Percentiles rank a stretch among this genome's conserved stretches.
phyloP scores from a whole-genome alignment of 2,329 filamentous ascomycete genomes.

The Magnaporthales sp. region DNA sequence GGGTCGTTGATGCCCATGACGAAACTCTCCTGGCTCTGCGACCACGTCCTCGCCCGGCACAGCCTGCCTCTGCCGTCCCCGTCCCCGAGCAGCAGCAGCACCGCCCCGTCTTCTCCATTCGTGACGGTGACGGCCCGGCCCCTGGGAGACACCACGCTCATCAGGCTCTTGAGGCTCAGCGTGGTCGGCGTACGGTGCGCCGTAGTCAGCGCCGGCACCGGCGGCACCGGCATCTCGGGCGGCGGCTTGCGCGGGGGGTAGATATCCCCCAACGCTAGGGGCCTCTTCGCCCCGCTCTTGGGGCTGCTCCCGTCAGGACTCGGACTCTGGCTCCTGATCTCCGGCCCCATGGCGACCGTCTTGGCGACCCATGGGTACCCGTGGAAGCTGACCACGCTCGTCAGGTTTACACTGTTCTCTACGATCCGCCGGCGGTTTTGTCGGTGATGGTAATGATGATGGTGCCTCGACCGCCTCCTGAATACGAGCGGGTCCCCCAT shows the following conservation, averaged over 20 bases:
- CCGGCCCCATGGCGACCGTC: not conserved
- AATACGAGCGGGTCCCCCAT: conserved; percentile 9
- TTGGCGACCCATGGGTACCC: conserved; percentile 19
- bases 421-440: not conserved
- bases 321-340: not conserved
- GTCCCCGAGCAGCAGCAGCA: conserved; percentile 9
- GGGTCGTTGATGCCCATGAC: conserved; percentile 21
- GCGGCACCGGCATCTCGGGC: conserved; percentile 10
- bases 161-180: conserved; percentile 19
- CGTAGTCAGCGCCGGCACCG: conserved; percentile 9
- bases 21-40: conserved; percentile 21
- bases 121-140: conserved; percentile 12
- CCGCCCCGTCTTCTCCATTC: conserved; percentile 9
- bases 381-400: conserved; percentile 20
- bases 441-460: not conserved
- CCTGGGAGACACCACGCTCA: conserved; percentile 14
- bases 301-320: not conserved
- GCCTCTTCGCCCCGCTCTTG: not conserved
- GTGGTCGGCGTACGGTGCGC: conserved; percentile 17
- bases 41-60: conserved; percentile 12
- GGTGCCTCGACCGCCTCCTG: conserved; percentile 8
- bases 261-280: not conserved
- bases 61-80: conserved; percentile 4
- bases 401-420: conserved; percentile 18
- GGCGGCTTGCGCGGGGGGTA: not conserved